These are phyloP conservation scores for Elongisporangium anandrum DNA, from an alignment of 352 stramenopile genomes.

Conservation along the genomic window DNA sequence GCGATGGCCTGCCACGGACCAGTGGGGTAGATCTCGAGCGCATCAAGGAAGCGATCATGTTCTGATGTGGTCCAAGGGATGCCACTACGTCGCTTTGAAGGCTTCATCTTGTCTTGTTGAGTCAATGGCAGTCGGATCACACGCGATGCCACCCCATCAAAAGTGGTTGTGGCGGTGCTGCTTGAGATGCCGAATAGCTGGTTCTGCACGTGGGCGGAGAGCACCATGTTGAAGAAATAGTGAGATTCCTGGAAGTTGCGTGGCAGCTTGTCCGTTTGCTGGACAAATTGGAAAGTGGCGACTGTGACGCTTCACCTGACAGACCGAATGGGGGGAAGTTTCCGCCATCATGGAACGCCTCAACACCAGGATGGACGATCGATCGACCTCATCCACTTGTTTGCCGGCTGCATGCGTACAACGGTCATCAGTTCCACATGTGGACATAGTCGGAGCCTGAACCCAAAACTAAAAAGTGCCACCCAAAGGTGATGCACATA, in stretches of 20 bases:
- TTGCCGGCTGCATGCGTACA: neutral
- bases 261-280: neutral
- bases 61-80: slow-evolving; percentile 41
- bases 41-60: slow-evolving; percentile 58
- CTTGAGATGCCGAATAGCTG: neutral
- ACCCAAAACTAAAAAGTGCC: neutral
- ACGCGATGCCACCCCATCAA: neutral
- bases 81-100: neutral
- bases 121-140: neutral
- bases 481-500: neutral
- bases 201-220: neutral
- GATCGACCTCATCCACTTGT: neutral
- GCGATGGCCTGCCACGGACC: slow-evolving; percentile 5
- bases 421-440: neutral
- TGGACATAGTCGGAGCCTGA: neutral
- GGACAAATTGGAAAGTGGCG: neutral
- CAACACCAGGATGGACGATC: neutral
- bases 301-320: neutral
- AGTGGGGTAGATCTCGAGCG: slow-evolving; percentile 50
- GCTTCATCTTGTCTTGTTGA: neutral
- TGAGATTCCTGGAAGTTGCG: no score
- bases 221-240: neutral
- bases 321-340: neutral
- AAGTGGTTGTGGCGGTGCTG: neutral
- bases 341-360: neutral